phyloP scores from a whole-genome alignment of 2,329 filamentous ascomycete species.

The Pestalotiopsis sp. region DNA sequence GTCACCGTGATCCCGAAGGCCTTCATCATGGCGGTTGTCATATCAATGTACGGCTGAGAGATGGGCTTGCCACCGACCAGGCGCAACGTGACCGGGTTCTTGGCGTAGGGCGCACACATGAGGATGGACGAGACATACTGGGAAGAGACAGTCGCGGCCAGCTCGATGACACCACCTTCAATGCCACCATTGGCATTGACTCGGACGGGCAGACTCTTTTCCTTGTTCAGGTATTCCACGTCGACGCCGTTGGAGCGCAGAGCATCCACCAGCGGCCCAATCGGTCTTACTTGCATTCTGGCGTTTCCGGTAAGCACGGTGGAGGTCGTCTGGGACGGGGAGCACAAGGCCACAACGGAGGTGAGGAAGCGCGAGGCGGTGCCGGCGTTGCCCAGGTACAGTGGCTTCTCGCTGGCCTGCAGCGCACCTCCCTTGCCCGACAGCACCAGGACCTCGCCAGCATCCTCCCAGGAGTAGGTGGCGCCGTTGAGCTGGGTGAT shows the following conservation, averaged over 20 bases:
- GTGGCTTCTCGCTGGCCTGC: constrained; percentile 71
- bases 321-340: constrained; percentile 63
- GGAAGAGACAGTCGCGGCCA: constrained; percentile 96
- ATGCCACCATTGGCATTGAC: constrained; percentile 84
- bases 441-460: constrained; percentile 87
- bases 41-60: constrained; percentile 95
- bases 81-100: constrained; percentile 85
- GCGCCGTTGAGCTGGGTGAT: constrained; percentile 82
- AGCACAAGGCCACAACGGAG: constrained; percentile 84
- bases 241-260: constrained; percentile 84
- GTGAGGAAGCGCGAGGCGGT: constrained; percentile 96
- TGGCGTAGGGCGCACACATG: constrained; percentile 96
- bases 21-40: constrained; percentile 98
- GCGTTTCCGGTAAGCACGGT: constrained; percentile 91
- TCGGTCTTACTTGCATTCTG: constrained; percentile 94
- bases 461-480: constrained; percentile 90
- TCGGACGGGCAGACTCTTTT: constrained; percentile 81
- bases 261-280: constrained; percentile 90
- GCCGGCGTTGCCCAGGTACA: constrained; percentile 95
- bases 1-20: constrained; percentile 84
- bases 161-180: constrained; percentile 82
- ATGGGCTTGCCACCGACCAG: constrained; percentile 97
- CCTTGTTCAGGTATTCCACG: constrained; percentile 82
- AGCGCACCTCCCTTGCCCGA: constrained; percentile 88
- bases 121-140: constrained; percentile 97